phyloP scores from a whole-genome alignment of 495 filamentous ascomycete genomes.

The Venustampulla echinocandica region DNA sequence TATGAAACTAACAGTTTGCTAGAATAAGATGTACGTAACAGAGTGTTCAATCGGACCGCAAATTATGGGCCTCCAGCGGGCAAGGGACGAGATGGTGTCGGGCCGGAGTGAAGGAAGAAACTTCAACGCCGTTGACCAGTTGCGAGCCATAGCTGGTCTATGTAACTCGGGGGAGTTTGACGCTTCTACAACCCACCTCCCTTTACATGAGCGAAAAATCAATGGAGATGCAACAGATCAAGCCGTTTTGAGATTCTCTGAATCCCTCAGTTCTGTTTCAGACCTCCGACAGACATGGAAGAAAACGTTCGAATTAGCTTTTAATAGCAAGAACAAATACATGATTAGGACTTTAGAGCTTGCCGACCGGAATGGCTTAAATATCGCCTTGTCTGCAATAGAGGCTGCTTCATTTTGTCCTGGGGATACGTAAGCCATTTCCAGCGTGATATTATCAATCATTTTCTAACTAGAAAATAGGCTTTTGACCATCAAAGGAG shows the following conservation, averaged over 20 bases:
- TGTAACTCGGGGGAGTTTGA: constrained; percentile 69
- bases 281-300: constrained; percentile 43
- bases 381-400: constrained; percentile 25
- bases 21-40: constrained; percentile 54
- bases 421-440: constrained; percentile 31
- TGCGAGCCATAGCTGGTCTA: constrained; percentile 43
- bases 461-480: constrained; percentile 1
- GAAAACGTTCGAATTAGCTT: constrained; percentile 56
- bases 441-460: not conserved
- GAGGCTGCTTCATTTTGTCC: constrained; percentile 32
- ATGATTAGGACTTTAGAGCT: constrained; percentile 46
- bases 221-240: constrained; percentile 68
- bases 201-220: constrained; percentile 46
- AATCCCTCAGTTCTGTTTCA: constrained; percentile 42
- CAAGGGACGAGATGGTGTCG: constrained; percentile 31
- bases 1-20: constrained; percentile 6
- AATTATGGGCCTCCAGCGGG: constrained; percentile 30
- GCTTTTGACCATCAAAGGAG: constrained; percentile 54
- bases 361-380: constrained; percentile 29
- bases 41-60: constrained; percentile 40
- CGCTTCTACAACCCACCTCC: constrained; percentile 42
- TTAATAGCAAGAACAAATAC: constrained; percentile 76
- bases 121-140: constrained; percentile 32
- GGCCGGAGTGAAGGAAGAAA: constrained; percentile 15
- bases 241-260: constrained; percentile 58